These are phyloP conservation scores for Penicillium sp. DNA, from an alignment of 2,329 filamentous ascomycete species.

Conservation along the genomic window DNA sequence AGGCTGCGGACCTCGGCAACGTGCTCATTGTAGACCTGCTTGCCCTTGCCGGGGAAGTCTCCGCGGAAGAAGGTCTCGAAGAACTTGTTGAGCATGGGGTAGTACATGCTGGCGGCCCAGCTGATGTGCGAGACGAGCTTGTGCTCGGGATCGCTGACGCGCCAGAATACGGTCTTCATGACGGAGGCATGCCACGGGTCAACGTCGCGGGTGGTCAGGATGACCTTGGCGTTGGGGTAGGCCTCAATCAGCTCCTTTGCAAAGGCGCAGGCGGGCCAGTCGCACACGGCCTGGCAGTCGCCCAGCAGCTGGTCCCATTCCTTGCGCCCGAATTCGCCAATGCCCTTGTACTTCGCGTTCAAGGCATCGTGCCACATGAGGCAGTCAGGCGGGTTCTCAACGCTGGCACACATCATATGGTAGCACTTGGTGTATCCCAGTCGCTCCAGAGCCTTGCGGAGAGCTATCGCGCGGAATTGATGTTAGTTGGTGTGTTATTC, in stretches of 20 bases:
- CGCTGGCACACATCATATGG: conserved; percentile 71
- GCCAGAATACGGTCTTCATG: conserved; percentile 69
- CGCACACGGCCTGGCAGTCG: conserved; percentile 66
- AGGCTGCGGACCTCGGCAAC: conserved; percentile 55
- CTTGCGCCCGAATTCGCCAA: conserved; percentile 63
- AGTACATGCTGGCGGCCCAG: conserved; percentile 69
- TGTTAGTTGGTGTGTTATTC: conserved; percentile 5
- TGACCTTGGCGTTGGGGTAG: conserved; percentile 71
- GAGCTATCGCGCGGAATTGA: conserved; percentile 45
- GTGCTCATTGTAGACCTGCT: conserved; percentile 61
- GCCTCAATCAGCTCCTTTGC: conserved; percentile 69
- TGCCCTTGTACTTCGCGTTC: conserved; percentile 61
- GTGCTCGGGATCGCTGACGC: conserved; percentile 64
- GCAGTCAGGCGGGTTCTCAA: conserved; percentile 68
- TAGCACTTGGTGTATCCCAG: conserved; percentile 70
- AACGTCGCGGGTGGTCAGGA: conserved; percentile 67
- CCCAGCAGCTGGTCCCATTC: conserved; percentile 71
- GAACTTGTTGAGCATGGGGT: conserved; percentile 70
- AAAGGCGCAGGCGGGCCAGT: conserved; percentile 69
- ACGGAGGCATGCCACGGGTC: conserved; percentile 65
- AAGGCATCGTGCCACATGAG: conserved; percentile 72
- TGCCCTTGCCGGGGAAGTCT: conserved; percentile 66
- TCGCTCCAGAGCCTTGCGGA: conserved; percentile 65
- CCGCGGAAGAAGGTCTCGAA: conserved; percentile 69
- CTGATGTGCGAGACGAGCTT: conserved; percentile 57